Evolutionary conservation across 2,329 filamentous ascomycete species (phyloP).

Genomic region (Grosmannia clavigera): DNA sequence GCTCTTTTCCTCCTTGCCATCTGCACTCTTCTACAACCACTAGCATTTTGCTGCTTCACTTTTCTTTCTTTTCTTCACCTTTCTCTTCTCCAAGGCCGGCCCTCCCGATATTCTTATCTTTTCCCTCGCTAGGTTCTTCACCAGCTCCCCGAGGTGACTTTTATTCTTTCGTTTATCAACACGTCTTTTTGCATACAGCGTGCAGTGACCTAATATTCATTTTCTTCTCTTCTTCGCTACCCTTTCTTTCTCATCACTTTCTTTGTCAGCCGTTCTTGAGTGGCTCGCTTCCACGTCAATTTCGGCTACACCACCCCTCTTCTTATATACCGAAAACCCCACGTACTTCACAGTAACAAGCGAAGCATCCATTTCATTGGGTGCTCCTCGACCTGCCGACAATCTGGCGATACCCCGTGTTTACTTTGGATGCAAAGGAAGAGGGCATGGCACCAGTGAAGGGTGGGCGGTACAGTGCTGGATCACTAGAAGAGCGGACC

Average conservation of each 20-base stretch:
- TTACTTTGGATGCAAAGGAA: slow-evolving; percentile 14
- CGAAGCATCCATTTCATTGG: slow-evolving; percentile 5
- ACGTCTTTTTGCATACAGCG: background rate
- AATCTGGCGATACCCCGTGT: slow-evolving; percentile 10
- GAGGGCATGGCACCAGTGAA: slow-evolving; percentile 18
- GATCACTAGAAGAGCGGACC: background rate
- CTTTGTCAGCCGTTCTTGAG: background rate
- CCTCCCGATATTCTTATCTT: slow-evolving; percentile 7
- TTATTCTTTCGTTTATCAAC: slow-evolving; percentile 8
- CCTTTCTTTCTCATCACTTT: background rate
- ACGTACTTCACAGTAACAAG: background rate
- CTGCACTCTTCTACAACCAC: background rate
- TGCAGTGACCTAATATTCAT: background rate
- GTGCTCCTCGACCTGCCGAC: slow-evolving; percentile 2
- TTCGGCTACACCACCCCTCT: background rate
- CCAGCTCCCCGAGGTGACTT: slow-evolving; percentile 15
- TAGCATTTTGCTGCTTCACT: background rate
- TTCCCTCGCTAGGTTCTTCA: background rate
- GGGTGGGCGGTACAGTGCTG: slow-evolving; percentile 4
- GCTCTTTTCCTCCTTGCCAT: background rate
- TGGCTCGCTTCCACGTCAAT: background rate
- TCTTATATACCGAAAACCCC: background rate
- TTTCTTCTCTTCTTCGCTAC: background rate
- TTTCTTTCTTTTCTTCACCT: background rate
- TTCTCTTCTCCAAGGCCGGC: background rate